Percentiles rank a stretch among this genome's conserved stretches.
These are phyloP conservation scores for Termitomyces sp. DNA, from an alignment of 768 basidiomycete species.

Conservation along the genomic window DNA sequence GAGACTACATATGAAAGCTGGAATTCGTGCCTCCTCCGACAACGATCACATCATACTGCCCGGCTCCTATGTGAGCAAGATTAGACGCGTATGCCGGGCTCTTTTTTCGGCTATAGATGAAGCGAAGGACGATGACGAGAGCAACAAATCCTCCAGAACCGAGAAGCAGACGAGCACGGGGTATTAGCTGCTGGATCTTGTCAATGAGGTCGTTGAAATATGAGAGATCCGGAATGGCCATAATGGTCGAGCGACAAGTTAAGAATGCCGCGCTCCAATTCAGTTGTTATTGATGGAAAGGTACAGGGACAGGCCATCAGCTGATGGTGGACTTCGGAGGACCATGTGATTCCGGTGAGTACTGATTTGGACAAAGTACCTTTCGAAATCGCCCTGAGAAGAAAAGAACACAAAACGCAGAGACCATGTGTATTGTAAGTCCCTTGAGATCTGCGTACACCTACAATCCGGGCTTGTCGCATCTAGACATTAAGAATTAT, in stretches of 20 bases:
- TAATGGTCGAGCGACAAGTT: background rate
- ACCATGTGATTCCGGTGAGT: conserved; percentile 5
- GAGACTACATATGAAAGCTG: background rate
- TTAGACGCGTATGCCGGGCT: conserved; percentile 20
- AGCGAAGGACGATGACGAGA: conserved; percentile 21
- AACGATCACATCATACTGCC: conserved; percentile 46
- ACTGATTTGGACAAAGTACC: background rate
- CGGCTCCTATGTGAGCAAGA: conserved; percentile 19
- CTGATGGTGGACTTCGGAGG: background rate
- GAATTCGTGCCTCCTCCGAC: conserved; percentile 45
- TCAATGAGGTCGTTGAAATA: conserved; percentile 3
- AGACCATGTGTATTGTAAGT: background rate
- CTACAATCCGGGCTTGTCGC: background rate
- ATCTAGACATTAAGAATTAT: background rate
- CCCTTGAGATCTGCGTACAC: background rate
- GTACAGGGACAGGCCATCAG: conserved; percentile 6
- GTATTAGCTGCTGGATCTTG: conserved; percentile 8
- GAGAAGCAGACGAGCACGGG: conserved; percentile 10
- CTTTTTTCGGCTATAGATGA: conserved; percentile 12
- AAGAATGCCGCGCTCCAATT: background rate
- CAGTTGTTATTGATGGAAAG: background rate
- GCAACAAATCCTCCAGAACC: conserved; percentile 18
- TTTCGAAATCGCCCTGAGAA: background rate
- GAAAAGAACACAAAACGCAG: background rate
- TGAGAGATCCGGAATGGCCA: conserved; percentile 5